Evolutionary conservation across 768 basidiomycete species (phyloP).

Genomic region (Boletus sensibilis): DNA sequence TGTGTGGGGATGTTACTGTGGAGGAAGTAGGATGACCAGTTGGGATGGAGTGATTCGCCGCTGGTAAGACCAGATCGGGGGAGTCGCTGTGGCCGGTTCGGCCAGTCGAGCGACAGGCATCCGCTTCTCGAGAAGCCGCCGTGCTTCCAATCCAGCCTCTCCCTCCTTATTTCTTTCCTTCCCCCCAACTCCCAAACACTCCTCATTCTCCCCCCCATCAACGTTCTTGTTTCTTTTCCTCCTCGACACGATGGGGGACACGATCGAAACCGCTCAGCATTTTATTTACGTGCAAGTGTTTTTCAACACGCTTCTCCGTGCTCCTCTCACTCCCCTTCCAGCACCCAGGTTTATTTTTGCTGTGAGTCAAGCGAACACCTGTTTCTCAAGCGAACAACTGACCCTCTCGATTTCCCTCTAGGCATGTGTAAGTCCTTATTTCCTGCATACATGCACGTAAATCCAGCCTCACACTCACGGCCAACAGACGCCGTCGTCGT

Average conservation of each 20-base stretch:
- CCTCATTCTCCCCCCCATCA: slow-evolving; percentile 7
- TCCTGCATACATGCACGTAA: slow-evolving; percentile 19
- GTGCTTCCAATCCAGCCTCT: slow-evolving; percentile 26
- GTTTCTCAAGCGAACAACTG: slow-evolving; percentile 22
- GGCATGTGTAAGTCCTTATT: slow-evolving; percentile 62
- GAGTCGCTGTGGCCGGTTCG: slow-evolving; percentile 28
- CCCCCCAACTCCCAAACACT: slow-evolving; percentile 12
- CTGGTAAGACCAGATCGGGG: slow-evolving; percentile 30
- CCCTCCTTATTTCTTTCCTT: slow-evolving; percentile 30
- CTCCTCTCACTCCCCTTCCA: slow-evolving; percentile 22
- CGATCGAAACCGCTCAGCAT: slow-evolving; percentile 59
- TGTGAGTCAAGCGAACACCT: slow-evolving; percentile 49
- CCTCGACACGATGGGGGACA: slow-evolving; percentile 40
- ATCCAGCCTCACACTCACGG: neutral
- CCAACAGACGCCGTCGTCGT: slow-evolving; percentile 70
- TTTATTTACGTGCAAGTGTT: slow-evolving; percentile 68
- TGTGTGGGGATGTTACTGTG: neutral
- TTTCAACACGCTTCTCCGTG: neutral
- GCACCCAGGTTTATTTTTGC: slow-evolving; percentile 79
- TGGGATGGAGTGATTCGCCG: slow-evolving; percentile 26
- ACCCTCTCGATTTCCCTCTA: slow-evolving; percentile 37
- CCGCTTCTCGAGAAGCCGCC: slow-evolving; percentile 30
- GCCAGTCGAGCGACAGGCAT: slow-evolving; percentile 20
- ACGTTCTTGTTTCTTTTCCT: slow-evolving; percentile 16
- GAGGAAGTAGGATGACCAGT: slow-evolving; percentile 16